These are phyloP conservation scores for Aspergillus floridensis DNA, from an alignment of 2,329 filamentous ascomycete genomes.

Conservation along the genomic window DNA sequence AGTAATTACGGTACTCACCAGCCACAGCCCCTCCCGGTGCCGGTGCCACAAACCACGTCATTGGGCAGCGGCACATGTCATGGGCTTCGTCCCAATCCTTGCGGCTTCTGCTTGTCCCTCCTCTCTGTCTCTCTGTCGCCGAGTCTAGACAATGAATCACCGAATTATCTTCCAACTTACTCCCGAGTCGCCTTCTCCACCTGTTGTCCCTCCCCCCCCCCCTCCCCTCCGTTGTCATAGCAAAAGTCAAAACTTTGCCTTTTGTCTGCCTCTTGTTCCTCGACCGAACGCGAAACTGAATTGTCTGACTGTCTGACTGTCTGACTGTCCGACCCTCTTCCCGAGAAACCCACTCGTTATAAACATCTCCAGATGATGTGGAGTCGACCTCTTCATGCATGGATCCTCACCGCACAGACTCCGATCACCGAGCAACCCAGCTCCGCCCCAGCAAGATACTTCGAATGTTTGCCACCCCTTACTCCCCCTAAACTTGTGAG, in stretches of 20 bases:
- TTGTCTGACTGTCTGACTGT: no score
- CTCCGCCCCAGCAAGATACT: slow-evolving; percentile 17
- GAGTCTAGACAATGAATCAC: slow-evolving; percentile 4
- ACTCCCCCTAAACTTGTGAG: slow-evolving; percentile 11
- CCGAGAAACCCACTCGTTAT: neutral
- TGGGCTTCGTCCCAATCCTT: neutral
- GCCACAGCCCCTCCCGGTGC: slow-evolving; percentile 19
- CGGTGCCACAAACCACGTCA: slow-evolving; percentile 28
- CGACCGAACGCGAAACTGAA: neutral
- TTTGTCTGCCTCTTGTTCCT: neutral
- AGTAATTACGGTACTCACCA: slow-evolving; percentile 6
- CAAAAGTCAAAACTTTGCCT: slow-evolving; percentile 1
- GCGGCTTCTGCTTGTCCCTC: neutral
- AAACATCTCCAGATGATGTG: slow-evolving; percentile 14
- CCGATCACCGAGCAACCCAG: slow-evolving; percentile 13
- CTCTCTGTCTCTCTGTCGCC: neutral
- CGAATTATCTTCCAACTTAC: neutral
- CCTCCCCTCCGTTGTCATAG: neutral
- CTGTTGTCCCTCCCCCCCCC: no score
- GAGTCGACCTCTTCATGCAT: slow-evolving; percentile 12
- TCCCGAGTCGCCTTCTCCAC: neutral
- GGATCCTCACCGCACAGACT: slow-evolving; percentile 14
- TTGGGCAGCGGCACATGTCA: slow-evolving; percentile 24
- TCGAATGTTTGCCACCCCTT: slow-evolving; percentile 16
- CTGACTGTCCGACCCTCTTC: neutral